Conservation (phyloP, 345 rosid genomes). For the Carallia pectinifolia region DNA sequence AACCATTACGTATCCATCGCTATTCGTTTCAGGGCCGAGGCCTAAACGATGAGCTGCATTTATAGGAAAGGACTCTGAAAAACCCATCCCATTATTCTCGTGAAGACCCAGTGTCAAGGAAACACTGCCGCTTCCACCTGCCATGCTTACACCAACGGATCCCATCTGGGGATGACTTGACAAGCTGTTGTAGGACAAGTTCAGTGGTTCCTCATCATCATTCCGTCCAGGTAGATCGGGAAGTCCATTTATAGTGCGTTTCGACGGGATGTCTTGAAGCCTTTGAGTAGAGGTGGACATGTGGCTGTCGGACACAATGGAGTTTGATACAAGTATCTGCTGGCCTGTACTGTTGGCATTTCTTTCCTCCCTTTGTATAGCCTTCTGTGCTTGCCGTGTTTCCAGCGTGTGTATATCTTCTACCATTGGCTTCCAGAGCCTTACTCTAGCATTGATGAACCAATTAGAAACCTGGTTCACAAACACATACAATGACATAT, state of each 20-base stretch:
- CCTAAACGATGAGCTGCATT: constrained; percentile 65
- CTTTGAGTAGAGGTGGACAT: constrained; percentile 34
- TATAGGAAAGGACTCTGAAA: constrained; percentile 65
- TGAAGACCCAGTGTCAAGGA: constrained; percentile 84
- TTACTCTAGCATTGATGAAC: constrained; percentile 92
- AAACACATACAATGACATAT: not conserved
- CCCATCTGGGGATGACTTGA: constrained; percentile 43
- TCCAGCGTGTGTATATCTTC: constrained; percentile 87
- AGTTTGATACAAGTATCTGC: constrained; percentile 25
- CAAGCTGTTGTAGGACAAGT: constrained; percentile 37
- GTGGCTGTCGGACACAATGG: not conserved
- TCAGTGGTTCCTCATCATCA: constrained; percentile 26
- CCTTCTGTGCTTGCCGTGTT: constrained; percentile 58
- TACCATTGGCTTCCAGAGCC: constrained; percentile 98
- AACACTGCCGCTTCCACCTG: constrained; percentile 53
- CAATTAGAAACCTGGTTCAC: constrained; percentile 73
- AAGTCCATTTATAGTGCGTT: constrained; percentile 46
- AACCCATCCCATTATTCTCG: constrained; percentile 57
- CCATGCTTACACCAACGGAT: constrained; percentile 35
- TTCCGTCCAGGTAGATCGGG: constrained; percentile 32
- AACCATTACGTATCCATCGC: constrained; percentile 50
- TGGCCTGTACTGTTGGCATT: constrained; percentile 35
- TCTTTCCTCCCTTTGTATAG: constrained; percentile 46
- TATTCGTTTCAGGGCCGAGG: constrained; percentile 52
- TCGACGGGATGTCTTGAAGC: constrained; percentile 40